These are phyloP conservation scores for Dipteronia sinensis DNA, from an alignment of 345 rosid species.

Conservation along the genomic window DNA sequence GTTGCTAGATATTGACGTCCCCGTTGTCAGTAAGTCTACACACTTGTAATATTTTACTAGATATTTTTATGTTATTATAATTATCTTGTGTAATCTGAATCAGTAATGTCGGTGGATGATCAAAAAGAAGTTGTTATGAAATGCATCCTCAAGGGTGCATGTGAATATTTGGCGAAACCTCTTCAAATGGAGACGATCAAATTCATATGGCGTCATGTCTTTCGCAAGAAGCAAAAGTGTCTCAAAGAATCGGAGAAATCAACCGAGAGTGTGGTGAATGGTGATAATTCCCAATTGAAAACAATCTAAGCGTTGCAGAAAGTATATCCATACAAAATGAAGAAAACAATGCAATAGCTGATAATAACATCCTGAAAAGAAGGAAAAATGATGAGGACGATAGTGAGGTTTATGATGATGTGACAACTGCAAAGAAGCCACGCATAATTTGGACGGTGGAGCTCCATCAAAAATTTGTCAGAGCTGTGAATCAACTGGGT, in stretches of 20 bases:
- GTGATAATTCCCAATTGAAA: background rate
- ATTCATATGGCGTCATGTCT: conserved; percentile 39
- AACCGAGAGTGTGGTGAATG: background rate
- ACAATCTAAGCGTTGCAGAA: background rate
- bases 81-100: background rate
- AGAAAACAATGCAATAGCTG: background rate
- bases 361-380: conserved; percentile 8
- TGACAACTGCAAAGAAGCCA: conserved; percentile 22
- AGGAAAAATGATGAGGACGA: conserved; percentile 7
- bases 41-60: background rate
- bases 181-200: conserved; percentile 23
- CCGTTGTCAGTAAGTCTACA: conserved; percentile 33
- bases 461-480: conserved; percentile 33
- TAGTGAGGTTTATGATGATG: conserved; percentile 11
- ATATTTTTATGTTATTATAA: background rate
- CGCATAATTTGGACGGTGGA: conserved; percentile 37
- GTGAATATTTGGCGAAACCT: conserved; percentile 40
- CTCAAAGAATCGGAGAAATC: conserved; percentile 1
- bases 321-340: background rate
- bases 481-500: conserved; percentile 32
- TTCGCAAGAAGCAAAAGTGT: conserved; percentile 20
- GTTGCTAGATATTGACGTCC: conserved; percentile 23
- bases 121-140: conserved; percentile 15
- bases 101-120: conserved; percentile 37
- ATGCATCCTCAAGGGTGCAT: conserved; percentile 32